A percentile compares a stretch with the other conserved stretches of the same genome.
Evolutionary conservation across 2,329 filamentous ascomycete genomes (phyloP).

Genomic region (Diaporthe vaccinii): DNA sequence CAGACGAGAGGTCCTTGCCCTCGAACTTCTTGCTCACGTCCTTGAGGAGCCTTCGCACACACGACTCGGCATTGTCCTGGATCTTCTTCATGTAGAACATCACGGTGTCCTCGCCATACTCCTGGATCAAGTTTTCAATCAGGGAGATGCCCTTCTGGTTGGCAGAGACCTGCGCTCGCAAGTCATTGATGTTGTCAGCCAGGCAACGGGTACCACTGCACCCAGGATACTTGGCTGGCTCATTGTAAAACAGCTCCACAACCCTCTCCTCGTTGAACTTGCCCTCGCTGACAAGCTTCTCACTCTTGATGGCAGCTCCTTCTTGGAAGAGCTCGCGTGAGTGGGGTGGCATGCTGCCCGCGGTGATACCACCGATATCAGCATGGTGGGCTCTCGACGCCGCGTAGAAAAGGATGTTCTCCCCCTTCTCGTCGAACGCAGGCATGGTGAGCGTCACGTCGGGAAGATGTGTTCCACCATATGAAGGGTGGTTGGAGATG

Average conservation of each 20-base stretch:
- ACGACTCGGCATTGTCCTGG: conserved; percentile 82
- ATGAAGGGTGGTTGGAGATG: conserved; percentile 87
- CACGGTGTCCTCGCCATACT: conserved; percentile 83
- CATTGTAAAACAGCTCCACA: conserved; percentile 77
- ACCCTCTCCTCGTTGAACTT: conserved; percentile 83
- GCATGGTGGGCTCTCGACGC: conserved; percentile 86
- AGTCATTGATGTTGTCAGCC: conserved; percentile 86
- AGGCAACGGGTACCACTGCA: conserved; percentile 85
- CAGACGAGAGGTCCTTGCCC: conserved; percentile 78
- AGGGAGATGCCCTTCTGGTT: conserved; percentile 88
- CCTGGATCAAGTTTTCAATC: conserved; percentile 80
- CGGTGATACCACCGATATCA: conserved; percentile 86
- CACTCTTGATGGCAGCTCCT: conserved; percentile 73
- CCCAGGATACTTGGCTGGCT: conserved; percentile 80
- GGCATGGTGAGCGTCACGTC: conserved; percentile 87
- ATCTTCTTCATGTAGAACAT: conserved; percentile 89
- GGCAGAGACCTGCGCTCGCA: conserved; percentile 88
- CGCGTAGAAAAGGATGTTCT: conserved; percentile 85
- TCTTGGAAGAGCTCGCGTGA: conserved; percentile 76
- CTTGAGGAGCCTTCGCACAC: conserved; percentile 81
- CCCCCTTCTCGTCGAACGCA: conserved; percentile 75
- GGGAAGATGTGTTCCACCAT: conserved; percentile 85
- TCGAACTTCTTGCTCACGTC: conserved; percentile 77
- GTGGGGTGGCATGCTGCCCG: conserved; percentile 86
- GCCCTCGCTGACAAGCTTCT: conserved; percentile 81